Conservation (phyloP, 2,329 filamentous ascomycete genomes). For the Monosporascus sp. region DNA sequence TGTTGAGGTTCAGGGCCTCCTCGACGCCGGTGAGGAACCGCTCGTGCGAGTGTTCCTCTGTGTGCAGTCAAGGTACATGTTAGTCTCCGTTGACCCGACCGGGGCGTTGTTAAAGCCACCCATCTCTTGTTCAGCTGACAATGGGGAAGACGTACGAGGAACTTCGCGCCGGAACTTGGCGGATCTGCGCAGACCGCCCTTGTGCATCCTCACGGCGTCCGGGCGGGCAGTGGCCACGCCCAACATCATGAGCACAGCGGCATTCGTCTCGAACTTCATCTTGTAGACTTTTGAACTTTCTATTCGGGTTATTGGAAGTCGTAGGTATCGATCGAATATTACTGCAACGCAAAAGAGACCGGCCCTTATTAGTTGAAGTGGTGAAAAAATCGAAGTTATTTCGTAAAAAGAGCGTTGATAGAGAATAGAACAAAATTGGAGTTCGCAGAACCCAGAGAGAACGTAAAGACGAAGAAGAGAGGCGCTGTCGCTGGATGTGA, state of each 20-base stretch:
- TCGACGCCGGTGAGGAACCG: slow-evolving; percentile 23
- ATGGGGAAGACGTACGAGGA: slow-evolving; percentile 20
- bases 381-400: not conserved
- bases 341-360: slow-evolving; percentile 18
- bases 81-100: slow-evolving; percentile 1
- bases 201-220: slow-evolving; percentile 17
- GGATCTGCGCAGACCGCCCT: slow-evolving; percentile 6
- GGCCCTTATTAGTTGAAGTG: slow-evolving; percentile 14
- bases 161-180: slow-evolving; percentile 25
- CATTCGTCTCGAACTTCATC: slow-evolving; percentile 27
- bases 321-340: slow-evolving; percentile 3
- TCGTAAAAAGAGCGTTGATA: slow-evolving; percentile 17
- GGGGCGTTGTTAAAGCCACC: not conserved
- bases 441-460: slow-evolving; percentile 30
- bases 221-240: slow-evolving; percentile 26
- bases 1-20: slow-evolving; percentile 24
- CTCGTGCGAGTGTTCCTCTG: slow-evolving; percentile 29
- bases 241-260: slow-evolving; percentile 23
- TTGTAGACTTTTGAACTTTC: slow-evolving; percentile 13
- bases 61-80: not conserved
- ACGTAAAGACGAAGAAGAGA: slow-evolving; percentile 21
- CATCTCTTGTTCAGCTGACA: not conserved
- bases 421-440: slow-evolving; percentile 13
- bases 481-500: slow-evolving; percentile 19
- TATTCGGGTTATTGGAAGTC: slow-evolving; percentile 13